These are phyloP conservation scores for Leersia perrieri DNA, from an alignment of 176 grass and related monocot genomes.

Conservation along the genomic window DNA sequence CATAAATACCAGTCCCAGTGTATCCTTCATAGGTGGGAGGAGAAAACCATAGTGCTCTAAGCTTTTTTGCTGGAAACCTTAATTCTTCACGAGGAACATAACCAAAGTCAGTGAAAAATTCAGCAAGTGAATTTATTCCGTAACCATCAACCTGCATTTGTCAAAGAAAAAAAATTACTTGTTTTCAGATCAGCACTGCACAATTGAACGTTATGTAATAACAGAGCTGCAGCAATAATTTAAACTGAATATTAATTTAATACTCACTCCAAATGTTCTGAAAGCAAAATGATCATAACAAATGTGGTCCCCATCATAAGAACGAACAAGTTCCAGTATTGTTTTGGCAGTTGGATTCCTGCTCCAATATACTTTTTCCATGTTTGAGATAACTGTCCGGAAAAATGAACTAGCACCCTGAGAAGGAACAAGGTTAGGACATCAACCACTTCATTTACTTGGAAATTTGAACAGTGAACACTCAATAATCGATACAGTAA, in stretches of 20 bases:
- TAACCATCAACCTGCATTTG: conserved; percentile 80
- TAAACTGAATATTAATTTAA: conserved; percentile 9
- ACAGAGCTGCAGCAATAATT: neutral
- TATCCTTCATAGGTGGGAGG: conserved; percentile 54
- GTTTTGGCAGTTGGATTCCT: conserved; percentile 87
- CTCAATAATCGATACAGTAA: neutral
- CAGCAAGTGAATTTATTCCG: conserved; percentile 83
- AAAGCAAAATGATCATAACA: conserved; percentile 97
- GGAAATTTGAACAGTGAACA: neutral
- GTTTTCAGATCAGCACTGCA: conserved; percentile 2
- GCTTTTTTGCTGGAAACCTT: conserved; percentile 87
- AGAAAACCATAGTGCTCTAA: conserved; percentile 94
- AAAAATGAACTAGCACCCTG: conserved; percentile 85
- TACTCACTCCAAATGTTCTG: conserved; percentile 82
- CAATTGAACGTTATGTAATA: neutral
- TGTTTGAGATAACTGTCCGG: conserved; percentile 57
- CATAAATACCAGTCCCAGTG: conserved; percentile 58
- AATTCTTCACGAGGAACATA: conserved; percentile 74
- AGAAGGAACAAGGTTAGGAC: conserved; percentile 33
- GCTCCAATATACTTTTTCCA: conserved; percentile 86
- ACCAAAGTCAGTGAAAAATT: conserved; percentile 88
- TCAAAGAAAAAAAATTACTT: conserved; percentile 9
- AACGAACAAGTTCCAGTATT: conserved; percentile 72
- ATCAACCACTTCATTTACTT: neutral
- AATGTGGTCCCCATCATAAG: conserved; percentile 69